Percentiles rank a stretch among this genome's conserved stretches.
phyloP scores from a whole-genome alignment of 2,329 filamentous ascomycete species.

The Westerdykella aurantiaca region DNA sequence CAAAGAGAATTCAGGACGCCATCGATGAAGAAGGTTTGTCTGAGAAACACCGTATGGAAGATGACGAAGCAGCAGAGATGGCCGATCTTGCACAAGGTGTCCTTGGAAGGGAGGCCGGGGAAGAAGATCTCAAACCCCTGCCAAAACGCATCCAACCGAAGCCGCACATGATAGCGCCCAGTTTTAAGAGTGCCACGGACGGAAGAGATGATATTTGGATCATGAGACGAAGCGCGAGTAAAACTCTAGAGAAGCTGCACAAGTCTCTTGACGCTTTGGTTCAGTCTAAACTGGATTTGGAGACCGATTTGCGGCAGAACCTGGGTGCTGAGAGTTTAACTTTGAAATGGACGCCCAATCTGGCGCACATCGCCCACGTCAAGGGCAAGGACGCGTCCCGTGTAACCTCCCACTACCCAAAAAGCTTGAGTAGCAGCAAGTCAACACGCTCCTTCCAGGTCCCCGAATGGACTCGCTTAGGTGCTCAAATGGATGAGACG shows the following conservation, averaged over 20 bases:
- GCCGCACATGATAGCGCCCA: constrained; percentile 25
- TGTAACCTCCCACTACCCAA: constrained; percentile 36
- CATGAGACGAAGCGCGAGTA: constrained; percentile 62
- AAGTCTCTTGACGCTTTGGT: constrained; percentile 56
- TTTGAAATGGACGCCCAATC: constrained; percentile 77
- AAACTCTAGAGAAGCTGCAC: constrained; percentile 62
- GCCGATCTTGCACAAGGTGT: constrained; percentile 69
- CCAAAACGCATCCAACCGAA: constrained; percentile 36
- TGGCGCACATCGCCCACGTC: constrained; percentile 88
- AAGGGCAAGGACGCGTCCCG: constrained; percentile 63
- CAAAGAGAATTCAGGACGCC: constrained; percentile 63
- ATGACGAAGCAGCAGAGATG: constrained; percentile 64
- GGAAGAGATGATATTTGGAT: constrained; percentile 54
- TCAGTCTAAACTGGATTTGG: constrained; percentile 56
- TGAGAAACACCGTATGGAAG: constrained; percentile 70
- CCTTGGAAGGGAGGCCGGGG: constrained; percentile 58
- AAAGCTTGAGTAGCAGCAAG: constrained; percentile 69
- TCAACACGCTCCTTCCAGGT: constrained; percentile 80
- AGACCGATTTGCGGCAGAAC: constrained; percentile 54
- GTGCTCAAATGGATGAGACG: constrained; percentile 69
- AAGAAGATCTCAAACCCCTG: constrained; percentile 45
- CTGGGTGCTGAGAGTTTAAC: constrained; percentile 54
- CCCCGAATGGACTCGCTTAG: constrained; percentile 76
- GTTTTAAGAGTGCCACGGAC: constrained; percentile 32
- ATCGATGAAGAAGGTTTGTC: constrained; percentile 92